Percentiles rank a stretch among this genome's conserved stretches.
These are phyloP conservation scores for Penicillium sp. DNA, from an alignment of 2,329 filamentous ascomycete genomes.

Conservation along the genomic window DNA sequence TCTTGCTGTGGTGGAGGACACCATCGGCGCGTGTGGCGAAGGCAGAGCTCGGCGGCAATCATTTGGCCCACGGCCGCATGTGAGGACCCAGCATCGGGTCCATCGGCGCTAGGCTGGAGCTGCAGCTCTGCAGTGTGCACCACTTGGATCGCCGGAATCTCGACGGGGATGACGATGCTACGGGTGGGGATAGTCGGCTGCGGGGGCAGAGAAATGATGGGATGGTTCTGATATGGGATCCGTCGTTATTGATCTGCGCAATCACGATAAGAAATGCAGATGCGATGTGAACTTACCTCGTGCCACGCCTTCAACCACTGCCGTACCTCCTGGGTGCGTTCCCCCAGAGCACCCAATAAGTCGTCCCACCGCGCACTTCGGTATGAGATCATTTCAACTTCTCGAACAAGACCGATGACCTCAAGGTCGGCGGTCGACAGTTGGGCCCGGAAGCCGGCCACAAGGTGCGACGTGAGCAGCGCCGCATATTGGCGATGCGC, in stretches of 20 bases:
- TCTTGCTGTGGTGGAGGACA: slow-evolving; percentile 29
- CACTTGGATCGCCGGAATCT: slow-evolving; percentile 75
- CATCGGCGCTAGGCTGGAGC: slow-evolving; percentile 25
- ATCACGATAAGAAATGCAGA: slow-evolving; percentile 11
- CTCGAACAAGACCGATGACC: slow-evolving; percentile 49
- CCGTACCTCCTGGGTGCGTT: slow-evolving; percentile 40
- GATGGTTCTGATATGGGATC: slow-evolving; percentile 28
- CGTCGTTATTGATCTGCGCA: slow-evolving; percentile 6
- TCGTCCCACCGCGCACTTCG: slow-evolving; percentile 51
- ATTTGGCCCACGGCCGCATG: slow-evolving; percentile 45
- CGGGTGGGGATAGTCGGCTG: slow-evolving; percentile 42
- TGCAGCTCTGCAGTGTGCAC: slow-evolving; percentile 63
- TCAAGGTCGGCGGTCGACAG: slow-evolving; percentile 49
- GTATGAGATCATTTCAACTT: slow-evolving; percentile 49
- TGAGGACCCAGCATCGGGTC: slow-evolving; percentile 20
- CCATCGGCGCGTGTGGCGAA: slow-evolving; percentile 55
- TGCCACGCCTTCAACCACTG: slow-evolving; percentile 55
- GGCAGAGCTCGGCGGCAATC: slow-evolving; percentile 43
- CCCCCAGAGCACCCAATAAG: slow-evolving; percentile 48
- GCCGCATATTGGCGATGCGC: slow-evolving; percentile 44
- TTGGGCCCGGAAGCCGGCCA: slow-evolving; percentile 42
- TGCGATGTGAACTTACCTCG: slow-evolving; percentile 36
- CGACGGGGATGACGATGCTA: slow-evolving; percentile 80
- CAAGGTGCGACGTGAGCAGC: slow-evolving; percentile 49
- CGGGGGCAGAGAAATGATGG: slow-evolving; percentile 28